Conservation (phyloP, 768 basidiomycete genomes). For the Collybiopsis confluens region DNA sequence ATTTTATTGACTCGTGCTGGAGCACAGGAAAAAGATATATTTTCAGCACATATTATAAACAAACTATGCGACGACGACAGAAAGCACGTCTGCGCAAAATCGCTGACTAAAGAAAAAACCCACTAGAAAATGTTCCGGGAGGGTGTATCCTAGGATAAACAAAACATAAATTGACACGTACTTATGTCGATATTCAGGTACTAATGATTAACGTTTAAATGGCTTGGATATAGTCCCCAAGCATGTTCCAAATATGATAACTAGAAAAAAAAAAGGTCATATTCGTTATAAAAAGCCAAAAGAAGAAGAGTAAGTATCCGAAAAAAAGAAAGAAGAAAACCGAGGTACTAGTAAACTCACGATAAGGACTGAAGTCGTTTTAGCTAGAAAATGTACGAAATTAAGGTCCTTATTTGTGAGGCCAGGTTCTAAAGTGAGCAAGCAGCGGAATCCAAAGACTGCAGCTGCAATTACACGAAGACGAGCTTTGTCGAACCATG, state of each 20-base stretch:
- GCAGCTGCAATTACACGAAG: not conserved
- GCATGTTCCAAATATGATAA: not conserved
- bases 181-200: constrained; percentile 3
- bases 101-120: too few species aligned
- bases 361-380: not conserved
- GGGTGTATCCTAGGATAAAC: too few species aligned
- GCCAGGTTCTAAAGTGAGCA: not conserved
- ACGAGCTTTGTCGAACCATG: not conserved
- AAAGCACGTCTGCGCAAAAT: too few species aligned
- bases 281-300: not conserved
- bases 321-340: not conserved
- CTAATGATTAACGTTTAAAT: not conserved
- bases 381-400: constrained; percentile 4
- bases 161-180: too few species aligned
- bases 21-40: too few species aligned
- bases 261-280: not conserved
- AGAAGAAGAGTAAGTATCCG: too few species aligned
- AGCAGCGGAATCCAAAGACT: not conserved
- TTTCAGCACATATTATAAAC: too few species aligned
- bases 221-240: constrained; percentile 2
- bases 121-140: too few species aligned
- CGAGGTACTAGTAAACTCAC: not conserved
- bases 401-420: constrained; percentile 1
- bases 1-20: too few species aligned
- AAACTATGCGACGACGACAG: too few species aligned